Conservation (phyloP, 2,329 filamentous ascomycete species). For the Beauveria medogensis region DNA sequence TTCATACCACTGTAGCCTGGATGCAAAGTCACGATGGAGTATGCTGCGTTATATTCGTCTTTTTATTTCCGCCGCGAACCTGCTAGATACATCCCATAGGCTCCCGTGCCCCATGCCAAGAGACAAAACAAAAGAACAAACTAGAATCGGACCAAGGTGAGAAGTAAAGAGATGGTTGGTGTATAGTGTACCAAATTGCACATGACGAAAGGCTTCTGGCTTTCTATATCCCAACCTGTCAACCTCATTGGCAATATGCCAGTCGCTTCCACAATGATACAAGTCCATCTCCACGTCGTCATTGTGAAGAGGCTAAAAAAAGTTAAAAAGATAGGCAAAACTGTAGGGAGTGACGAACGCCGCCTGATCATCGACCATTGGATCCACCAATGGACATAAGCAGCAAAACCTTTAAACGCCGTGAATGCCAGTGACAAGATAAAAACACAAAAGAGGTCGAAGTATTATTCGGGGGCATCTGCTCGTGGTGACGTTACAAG, state of each 20-base stretch:
- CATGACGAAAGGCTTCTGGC: neutral
- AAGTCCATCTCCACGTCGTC: conserved; percentile 29
- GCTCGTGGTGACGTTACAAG: conserved; percentile 16
- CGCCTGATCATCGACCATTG: conserved; percentile 25
- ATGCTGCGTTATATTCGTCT: conserved; percentile 8
- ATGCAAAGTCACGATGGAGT: neutral
- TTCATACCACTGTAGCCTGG: too few species aligned
- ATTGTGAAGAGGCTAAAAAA: conserved; percentile 12
- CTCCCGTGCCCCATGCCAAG: neutral
- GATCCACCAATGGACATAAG: conserved; percentile 29
- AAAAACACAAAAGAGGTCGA: conserved; percentile 8
- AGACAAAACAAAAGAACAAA: conserved; percentile 1
- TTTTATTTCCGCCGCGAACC: conserved; percentile 9
- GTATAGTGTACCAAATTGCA: neutral
- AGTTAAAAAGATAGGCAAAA: conserved; percentile 21
- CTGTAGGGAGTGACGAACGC: conserved; percentile 21
- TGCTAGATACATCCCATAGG: conserved; percentile 10
- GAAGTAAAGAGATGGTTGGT: conserved; percentile 3
- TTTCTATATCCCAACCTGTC: conserved; percentile 9
- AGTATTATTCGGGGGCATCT: conserved; percentile 13
- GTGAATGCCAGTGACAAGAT: conserved; percentile 29
- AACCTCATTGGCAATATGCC: neutral
- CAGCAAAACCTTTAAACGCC: conserved; percentile 34
- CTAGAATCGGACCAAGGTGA: neutral
- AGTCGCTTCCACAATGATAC: conserved; percentile 14